A percentile compares a stretch with the other conserved stretches of the same genome.
These are phyloP conservation scores for Solanum acaule DNA, from an alignment of 257 asterid genomes.

Conservation along the genomic window DNA sequence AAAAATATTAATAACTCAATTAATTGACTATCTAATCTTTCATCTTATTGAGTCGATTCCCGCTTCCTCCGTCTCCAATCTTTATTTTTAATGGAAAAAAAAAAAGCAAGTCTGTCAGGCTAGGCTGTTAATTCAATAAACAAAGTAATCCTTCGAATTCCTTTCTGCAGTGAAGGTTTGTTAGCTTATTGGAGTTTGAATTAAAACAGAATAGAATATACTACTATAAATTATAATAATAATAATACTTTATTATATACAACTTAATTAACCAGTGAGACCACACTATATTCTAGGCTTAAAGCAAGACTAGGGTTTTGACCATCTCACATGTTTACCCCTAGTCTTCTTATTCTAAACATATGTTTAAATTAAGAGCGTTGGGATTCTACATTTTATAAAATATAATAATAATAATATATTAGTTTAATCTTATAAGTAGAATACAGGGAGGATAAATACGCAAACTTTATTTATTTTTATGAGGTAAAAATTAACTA, in stretches of 20 bases:
- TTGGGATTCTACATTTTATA: not conserved
- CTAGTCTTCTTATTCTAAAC: not conserved
- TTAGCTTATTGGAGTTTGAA: not conserved
- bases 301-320: not conserved
- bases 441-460: no score
- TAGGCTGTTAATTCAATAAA: not conserved
- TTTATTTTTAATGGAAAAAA: no score
- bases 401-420: not conserved
- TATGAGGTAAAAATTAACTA: not conserved
- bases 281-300: not conserved
- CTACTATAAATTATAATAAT: not conserved
- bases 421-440: not conserved
- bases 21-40: not conserved
- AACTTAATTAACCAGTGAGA: not conserved
- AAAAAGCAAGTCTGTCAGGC: not conserved
- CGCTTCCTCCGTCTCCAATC: not conserved
- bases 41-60: not conserved
- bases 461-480: not conserved
- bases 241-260: not conserved
- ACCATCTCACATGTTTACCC: not conserved
- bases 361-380: not conserved
- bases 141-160: not conserved
- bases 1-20: rapidly evolving
- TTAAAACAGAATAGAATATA: not conserved
- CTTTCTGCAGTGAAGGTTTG: slow-evolving; percentile 7